A percentile compares a stretch with the other conserved stretches of the same genome.
Evolutionary conservation across 345 rosid genomes (phyloP).

Genomic region (Gossypium stocksii): DNA sequence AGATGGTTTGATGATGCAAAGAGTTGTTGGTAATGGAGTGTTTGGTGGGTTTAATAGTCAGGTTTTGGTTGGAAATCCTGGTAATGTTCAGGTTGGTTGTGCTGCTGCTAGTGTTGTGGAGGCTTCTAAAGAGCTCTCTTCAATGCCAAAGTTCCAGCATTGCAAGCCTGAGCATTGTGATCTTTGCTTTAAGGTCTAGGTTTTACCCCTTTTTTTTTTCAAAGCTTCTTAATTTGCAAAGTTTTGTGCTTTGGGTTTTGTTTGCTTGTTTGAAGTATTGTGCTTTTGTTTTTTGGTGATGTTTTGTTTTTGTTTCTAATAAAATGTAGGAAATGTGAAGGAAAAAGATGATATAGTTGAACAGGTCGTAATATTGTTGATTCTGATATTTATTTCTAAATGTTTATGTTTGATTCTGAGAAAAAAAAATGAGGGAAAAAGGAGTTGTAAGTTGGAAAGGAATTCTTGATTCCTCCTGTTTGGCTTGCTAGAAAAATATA

Average conservation of each 20-base stretch:
- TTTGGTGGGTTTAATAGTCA: conserved; percentile 22
- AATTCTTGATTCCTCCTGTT: neutral
- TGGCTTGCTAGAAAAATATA: neutral
- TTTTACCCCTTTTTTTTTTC: neutral
- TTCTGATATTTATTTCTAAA: neutral
- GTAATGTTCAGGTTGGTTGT: conserved; percentile 7
- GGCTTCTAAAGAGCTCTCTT: conserved; percentile 80
- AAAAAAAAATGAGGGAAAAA: neutral
- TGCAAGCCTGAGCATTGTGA: conserved; percentile 34
- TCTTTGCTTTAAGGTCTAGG: conserved; percentile 50
- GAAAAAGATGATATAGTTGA: neutral
- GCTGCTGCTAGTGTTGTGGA: conserved; percentile 19
- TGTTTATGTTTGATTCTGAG: neutral
- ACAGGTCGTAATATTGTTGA: neutral
- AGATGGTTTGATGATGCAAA: conserved; percentile 10
- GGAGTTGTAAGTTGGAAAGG: neutral
- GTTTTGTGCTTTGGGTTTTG: neutral
- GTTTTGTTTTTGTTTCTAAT: conserved; percentile 14
- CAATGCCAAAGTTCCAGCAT: conserved; percentile 61
- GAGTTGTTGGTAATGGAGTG: conserved; percentile 18
- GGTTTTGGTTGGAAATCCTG: conserved; percentile 25
- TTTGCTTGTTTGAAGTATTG: neutral
- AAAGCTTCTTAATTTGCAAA: neutral
- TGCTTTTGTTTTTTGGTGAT: neutral
- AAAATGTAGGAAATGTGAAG: neutral